Percentiles rank a stretch among this genome's conserved stretches.
These are phyloP conservation scores for Pholiota conissans DNA, from an alignment of 768 basidiomycete species.

Conservation along the genomic window DNA sequence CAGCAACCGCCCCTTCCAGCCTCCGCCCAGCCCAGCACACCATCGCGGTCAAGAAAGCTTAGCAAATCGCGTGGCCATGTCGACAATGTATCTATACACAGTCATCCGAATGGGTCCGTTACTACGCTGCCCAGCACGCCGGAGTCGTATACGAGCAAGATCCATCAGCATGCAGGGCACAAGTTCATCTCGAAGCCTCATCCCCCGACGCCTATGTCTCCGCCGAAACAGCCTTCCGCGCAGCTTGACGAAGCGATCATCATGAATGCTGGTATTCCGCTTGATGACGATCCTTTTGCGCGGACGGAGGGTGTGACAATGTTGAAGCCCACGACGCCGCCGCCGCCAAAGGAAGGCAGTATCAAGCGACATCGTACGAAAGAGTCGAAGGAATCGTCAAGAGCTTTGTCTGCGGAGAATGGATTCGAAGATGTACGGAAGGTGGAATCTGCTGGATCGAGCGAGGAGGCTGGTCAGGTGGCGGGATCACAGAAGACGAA, in stretches of 20 bases:
- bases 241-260: slow-evolving; percentile 22
- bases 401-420: slow-evolving; percentile 12
- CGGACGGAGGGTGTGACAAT: slow-evolving; percentile 53
- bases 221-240: not conserved
- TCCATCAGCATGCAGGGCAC: slow-evolving; percentile 16
- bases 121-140: slow-evolving; percentile 14
- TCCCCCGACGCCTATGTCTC: slow-evolving; percentile 8
- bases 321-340: slow-evolving; percentile 28
- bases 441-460: not conserved
- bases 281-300: slow-evolving; percentile 59
- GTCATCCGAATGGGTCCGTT: slow-evolving; percentile 17
- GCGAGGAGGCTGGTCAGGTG: not conserved
- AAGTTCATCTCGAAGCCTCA: slow-evolving; percentile 15
- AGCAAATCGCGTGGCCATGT: slow-evolving; percentile 25
- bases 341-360: slow-evolving; percentile 11
- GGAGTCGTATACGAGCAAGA: slow-evolving; percentile 4
- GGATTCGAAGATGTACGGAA: slow-evolving; percentile 1
- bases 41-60: slow-evolving; percentile 24
- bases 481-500: slow-evolving; percentile 10
- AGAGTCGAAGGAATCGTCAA: slow-evolving; percentile 9
- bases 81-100: slow-evolving; percentile 10
- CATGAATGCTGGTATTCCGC: slow-evolving; percentile 34
- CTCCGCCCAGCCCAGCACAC: slow-evolving; percentile 15
- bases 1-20: slow-evolving; percentile 6
- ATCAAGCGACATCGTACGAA: not conserved